A percentile compares a stretch with the other conserved stretches of the same genome.
Conservation (phyloP, 2,329 filamentous ascomycete species). For the Trichoderma lentiforme region DNA sequence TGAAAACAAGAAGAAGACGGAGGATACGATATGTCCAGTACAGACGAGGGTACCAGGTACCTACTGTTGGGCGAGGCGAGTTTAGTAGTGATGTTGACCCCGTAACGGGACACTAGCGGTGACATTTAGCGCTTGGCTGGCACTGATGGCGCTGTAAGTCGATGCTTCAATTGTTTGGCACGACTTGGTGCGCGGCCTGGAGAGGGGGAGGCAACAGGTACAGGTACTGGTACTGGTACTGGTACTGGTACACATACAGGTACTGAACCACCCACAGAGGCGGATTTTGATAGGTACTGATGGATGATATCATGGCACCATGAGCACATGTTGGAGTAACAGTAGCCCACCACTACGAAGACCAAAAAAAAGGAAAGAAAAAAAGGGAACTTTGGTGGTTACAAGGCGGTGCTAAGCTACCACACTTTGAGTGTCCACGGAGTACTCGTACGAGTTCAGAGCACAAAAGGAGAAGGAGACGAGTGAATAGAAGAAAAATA, state of each 20-base stretch:
- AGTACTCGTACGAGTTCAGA: neutral
- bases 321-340: neutral
- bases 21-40: neutral
- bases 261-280: neutral
- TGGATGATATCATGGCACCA: constrained; percentile 3
- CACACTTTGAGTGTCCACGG: neutral
- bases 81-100: neutral
- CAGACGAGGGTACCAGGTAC: neutral
- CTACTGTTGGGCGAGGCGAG: neutral
- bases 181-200: neutral
- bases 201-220: neutral
- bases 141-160: neutral
- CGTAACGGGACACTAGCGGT: constrained; percentile 1
- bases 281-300: neutral
- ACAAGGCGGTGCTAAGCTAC: neutral
- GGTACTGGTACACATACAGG: neutral
- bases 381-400: neutral
- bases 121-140: neutral
- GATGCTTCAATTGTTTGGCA: neutral
- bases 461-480: neutral
- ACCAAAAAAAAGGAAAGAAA: neutral
- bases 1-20: neutral
- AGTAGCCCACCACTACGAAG: neutral
- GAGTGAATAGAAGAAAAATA: neutral
- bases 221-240: neutral